Base-by-base conservation (phyloP, 148 eudicot genomes). In the Salicornia ramosissima region DNA sequence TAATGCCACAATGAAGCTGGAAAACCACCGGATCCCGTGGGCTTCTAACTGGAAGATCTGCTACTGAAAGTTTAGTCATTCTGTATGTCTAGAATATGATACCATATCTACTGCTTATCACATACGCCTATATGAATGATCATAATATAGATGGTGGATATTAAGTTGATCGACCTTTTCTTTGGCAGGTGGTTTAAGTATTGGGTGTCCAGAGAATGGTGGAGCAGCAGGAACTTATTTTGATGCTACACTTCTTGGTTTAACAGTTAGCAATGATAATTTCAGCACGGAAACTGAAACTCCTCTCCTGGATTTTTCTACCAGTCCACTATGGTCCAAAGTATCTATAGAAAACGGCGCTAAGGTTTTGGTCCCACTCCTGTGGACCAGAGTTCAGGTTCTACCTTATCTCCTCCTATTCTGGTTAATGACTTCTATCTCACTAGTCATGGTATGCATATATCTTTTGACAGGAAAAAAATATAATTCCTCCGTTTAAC, bases 331-430 rank as follows among this genome's bases (percentile, higher is more conserved):
- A 47, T 88, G 91, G 96, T 83, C 93, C 82, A 86, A 88, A 82
- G 91, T 90, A 72, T 80, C 69, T 70, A 81, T 90, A 76, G 96
- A 90, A 82, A 88, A 86, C 83, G 83, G 80, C 45, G 96, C 96
- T 69, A 88, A 86, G 79, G 96, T 84, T 67, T 82, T 90, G 81
- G 96, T 90, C 63, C 96, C 96, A 76, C 82, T 90, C 49, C 82
- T 81, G 69, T 90, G 96, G 96, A 88, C 88, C 64, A 83, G 96
- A 90, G 96, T 90, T 75, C 96, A 90, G 96, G 96, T 88, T 67
- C 52, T 47, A 57, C 65, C 53, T 63, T 74, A 15, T 22, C 26
- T n/a, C 42, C 60, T 30, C 13, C 19, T 69, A 25, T 25, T 6
- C 64, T 52, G 55, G 11, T 21, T 25, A 36, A 9, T 22, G 53